Evolutionary conservation across 164 flowering plant species (phyloP), one percentile per base, ranked within the genome.

Genomic region (Magnolia sinica): DNA sequence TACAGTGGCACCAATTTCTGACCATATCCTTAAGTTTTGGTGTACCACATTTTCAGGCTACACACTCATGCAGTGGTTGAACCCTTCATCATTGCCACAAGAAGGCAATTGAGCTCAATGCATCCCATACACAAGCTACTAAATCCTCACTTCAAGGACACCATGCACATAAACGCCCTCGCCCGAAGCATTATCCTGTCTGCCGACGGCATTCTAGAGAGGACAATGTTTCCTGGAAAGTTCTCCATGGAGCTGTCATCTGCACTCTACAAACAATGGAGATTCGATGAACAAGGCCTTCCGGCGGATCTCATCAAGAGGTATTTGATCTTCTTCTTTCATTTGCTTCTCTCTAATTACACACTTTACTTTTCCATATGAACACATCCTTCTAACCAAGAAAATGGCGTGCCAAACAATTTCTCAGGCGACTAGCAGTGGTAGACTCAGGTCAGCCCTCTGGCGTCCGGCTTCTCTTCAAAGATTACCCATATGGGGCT

Each of bases 241-340:
- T 50, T 76, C 45, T 80, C 91, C 52, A 80, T 93, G 92, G 91
- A 88, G 70, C 24, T 86, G 76, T 83, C 94, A 10, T 83, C 96
- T 1, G 73, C 51, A 24, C 24, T 86, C 9, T 93, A 93, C 68
- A 86, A 83, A 73, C 45, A 37, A 37, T 91, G 94, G 97, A 81
- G 79, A 68, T 90, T 92, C 68, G 77, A 83, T 61, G 87, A 89
- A 20, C 92, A 92, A 74, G 89, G 80, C 49, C 90, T 92, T 29
- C 95, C 97, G 10, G 84, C 70, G 8, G 95, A 92, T 78, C 91
- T 92, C 8, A 45, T 89, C 45, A 89, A 90, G 63, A 89, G 95
- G 95, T 90, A 84, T 49, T 69, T n/a, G 45, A 37, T 37, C 45
- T 37, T 37, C 45, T 37, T 37, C 19, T 55, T 11, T 14, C 14